Conservation (phyloP, 2,329 filamentous ascomycete species). For the Thyridium curvatum region DNA sequence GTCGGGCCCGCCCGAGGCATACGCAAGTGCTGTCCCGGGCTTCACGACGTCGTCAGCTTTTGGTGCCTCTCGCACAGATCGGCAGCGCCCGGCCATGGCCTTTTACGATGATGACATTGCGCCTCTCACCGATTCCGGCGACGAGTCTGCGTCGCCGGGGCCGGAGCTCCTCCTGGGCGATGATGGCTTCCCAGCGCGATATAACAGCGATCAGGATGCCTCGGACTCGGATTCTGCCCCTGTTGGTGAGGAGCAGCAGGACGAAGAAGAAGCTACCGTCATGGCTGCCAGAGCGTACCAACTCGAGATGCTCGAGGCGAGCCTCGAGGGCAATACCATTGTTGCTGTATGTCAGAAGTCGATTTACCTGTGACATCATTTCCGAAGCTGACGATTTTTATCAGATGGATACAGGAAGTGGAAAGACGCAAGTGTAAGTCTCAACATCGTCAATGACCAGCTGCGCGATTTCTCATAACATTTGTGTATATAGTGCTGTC, state of each 20-base stretch:
- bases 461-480: constrained; percentile 11
- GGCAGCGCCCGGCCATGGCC: too few species aligned
- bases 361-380: background rate
- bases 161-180: too few species aligned
- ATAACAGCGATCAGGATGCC: background rate
- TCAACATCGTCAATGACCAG: background rate
- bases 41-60: too few species aligned
- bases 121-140: too few species aligned
- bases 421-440: constrained; percentile 70
- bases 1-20: too few species aligned
- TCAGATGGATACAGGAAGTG: constrained; percentile 75
- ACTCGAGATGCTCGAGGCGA: constrained; percentile 67
- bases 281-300: constrained; percentile 59
- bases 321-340: constrained; percentile 63
- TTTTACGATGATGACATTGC: too few species aligned
- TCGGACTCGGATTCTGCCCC: background rate
- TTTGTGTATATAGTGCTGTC: constrained; percentile 44
- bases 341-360: constrained; percentile 46
- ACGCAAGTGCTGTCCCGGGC: too few species aligned
- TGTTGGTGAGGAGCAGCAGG: background rate
- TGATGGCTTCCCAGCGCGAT: too few species aligned
- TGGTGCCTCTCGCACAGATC: too few species aligned
- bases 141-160: too few species aligned
- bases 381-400: background rate
- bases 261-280: constrained; percentile 6